Evolutionary conservation across 345 rosid genomes (phyloP).

Genomic region (Eutrema yunnanense): DNA sequence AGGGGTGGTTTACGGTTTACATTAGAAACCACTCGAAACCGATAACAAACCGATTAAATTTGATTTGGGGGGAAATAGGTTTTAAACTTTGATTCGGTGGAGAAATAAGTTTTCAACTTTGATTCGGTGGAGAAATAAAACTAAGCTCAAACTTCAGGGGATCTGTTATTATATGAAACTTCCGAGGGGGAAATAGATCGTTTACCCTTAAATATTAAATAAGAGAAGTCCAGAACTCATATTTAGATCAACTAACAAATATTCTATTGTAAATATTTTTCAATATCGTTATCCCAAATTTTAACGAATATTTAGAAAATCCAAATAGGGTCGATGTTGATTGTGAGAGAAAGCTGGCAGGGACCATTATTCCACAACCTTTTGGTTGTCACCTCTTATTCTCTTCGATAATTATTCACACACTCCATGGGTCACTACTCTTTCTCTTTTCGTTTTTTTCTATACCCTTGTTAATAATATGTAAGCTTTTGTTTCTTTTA

Average conservation of each 20-base stretch:
- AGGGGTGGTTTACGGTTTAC: too few species aligned
- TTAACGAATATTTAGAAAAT: slow-evolving; percentile 18
- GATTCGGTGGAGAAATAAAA: too few species aligned
- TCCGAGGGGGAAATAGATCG: too few species aligned
- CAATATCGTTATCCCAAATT: not conserved
- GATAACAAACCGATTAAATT: too few species aligned
- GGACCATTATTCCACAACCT: slow-evolving; percentile 37
- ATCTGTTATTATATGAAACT: too few species aligned
- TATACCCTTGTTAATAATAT: slow-evolving; percentile 7
- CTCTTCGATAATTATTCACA: slow-evolving; percentile 30
- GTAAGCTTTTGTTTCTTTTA: not conserved
- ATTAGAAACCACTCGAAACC: too few species aligned
- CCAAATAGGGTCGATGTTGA: slow-evolving; percentile 26
- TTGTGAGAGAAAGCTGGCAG: slow-evolving; percentile 36
- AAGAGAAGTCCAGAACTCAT: not conserved
- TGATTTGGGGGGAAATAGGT: too few species aligned
- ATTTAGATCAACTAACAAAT: not conserved
- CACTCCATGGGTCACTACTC: slow-evolving; percentile 27
- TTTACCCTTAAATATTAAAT: not conserved
- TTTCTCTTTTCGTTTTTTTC: not conserved
- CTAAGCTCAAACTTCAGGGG: too few species aligned
- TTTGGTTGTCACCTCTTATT: slow-evolving; percentile 37
- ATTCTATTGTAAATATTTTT: not conserved
- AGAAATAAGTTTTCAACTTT: too few species aligned
- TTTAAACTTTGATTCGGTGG: too few species aligned